phyloP scores from a whole-genome alignment of 139 green algal species.

The Tetradesmus lagerheimii region DNA sequence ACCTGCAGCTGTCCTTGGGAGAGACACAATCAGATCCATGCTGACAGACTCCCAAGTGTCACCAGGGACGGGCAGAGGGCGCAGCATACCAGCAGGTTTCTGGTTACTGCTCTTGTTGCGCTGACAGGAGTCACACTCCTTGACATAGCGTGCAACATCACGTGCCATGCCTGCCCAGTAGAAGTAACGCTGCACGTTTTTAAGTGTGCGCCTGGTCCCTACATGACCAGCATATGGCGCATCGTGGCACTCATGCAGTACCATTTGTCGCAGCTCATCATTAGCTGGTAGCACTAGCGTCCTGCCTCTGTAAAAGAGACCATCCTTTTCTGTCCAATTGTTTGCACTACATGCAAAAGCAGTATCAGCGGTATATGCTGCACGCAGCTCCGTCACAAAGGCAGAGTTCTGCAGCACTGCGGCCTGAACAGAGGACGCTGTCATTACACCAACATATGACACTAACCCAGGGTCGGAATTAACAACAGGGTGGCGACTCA shows the following conservation, averaged over 20 bases:
- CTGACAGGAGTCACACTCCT: neutral
- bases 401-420: too few relatives aligned
- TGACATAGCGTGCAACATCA: neutral
- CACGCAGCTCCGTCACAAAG: too few relatives aligned
- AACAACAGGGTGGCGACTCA: too few relatives aligned
- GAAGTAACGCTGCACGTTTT: conserved; percentile 6
- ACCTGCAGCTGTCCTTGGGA: conserved; percentile 48
- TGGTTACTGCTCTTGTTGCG: too few relatives aligned
- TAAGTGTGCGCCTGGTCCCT: neutral
- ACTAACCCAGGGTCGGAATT: too few relatives aligned
- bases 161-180: conserved; percentile 25
- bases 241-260: conserved; percentile 26
- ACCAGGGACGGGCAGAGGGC: too few relatives aligned
- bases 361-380: too few relatives aligned
- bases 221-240: conserved; percentile 32
- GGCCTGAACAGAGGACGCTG: too few relatives aligned
- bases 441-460: too few relatives aligned
- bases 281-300: conserved; percentile 1
- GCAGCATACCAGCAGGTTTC: too few relatives aligned
- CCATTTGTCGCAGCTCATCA: neutral
- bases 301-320: too few relatives aligned
- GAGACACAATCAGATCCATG: conserved; percentile 54
- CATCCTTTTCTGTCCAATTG: neutral
- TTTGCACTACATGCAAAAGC: neutral
- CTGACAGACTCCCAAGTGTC: too few relatives aligned